phyloP scores from a whole-genome alignment of 768 basidiomycete genomes.

The Obba rivulosa region DNA sequence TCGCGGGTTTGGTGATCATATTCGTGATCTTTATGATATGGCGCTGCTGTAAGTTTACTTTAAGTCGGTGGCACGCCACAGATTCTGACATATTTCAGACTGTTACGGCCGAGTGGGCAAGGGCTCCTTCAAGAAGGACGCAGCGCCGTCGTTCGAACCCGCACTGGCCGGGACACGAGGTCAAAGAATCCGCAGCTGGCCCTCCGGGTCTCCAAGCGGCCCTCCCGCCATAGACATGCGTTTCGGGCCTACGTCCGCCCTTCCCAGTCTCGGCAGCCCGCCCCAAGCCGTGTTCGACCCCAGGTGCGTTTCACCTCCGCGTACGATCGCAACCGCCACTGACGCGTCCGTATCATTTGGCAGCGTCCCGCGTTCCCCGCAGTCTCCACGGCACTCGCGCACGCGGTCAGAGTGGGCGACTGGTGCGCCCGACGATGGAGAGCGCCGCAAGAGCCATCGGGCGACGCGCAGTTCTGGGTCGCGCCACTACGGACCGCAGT shows the following conservation, averaged over 20 bases:
- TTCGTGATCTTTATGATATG: conserved; percentile 22
- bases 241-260: conserved; percentile 1
- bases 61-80: not conserved
- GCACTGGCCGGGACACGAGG: not conserved
- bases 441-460: not conserved
- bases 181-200: too few relatives aligned
- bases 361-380: not conserved
- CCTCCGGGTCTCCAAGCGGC: too few relatives aligned
- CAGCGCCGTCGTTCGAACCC: conserved; percentile 7
- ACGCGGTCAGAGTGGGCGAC: not conserved
- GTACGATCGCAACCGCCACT: not conserved
- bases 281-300: too few relatives aligned
- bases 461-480: not conserved
- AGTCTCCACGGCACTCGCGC: conserved; percentile 5
- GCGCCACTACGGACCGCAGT: conserved; percentile 12
- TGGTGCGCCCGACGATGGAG: not conserved
- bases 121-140: conserved; percentile 1
- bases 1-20: conserved; percentile 57
- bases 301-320: not conserved
- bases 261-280: not conserved
- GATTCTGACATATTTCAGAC: not conserved
- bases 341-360: not conserved
- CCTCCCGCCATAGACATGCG: conserved; percentile 4
- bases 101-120: not conserved
- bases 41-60: conserved; percentile 6